Percentiles rank a stretch among this genome's conserved stretches.
Conservation (phyloP, 352 stramenopile genomes). For the Pythium grandisporangium region DNA sequence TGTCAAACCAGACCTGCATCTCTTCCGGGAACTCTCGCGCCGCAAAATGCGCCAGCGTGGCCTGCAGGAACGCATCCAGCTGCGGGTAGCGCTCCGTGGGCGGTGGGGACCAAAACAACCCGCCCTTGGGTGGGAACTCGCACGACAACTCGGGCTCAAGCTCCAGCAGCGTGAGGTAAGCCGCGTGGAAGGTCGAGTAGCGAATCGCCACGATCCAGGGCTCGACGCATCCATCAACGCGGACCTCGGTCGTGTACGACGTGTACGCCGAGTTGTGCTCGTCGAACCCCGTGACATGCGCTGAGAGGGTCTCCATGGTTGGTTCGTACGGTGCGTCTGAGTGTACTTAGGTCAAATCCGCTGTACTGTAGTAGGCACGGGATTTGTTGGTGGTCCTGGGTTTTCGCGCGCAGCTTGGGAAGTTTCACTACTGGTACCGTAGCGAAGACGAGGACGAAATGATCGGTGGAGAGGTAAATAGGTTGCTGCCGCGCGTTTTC, state of each 20-base stretch:
- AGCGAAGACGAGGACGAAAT: no score
- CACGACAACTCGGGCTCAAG: constrained; percentile 43
- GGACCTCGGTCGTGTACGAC: constrained; percentile 53
- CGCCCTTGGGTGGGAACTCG: constrained; percentile 52
- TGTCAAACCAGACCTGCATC: constrained; percentile 32
- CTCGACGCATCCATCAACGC: constrained; percentile 6
- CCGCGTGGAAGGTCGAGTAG: constrained; percentile 55
- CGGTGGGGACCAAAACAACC: constrained; percentile 46
- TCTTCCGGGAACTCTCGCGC: constrained; percentile 23
- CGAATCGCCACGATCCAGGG: constrained; percentile 40
- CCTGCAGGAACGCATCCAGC: constrained; percentile 54
- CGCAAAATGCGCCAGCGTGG: constrained; percentile 40
- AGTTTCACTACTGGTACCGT: no score
- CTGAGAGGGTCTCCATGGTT: constrained; percentile 15
- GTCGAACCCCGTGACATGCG: constrained; percentile 40
- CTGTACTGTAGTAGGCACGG: no score
- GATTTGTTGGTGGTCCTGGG: no score
- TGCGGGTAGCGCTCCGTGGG: constrained; percentile 46
- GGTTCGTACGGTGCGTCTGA: no score
- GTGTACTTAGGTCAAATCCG: no score
- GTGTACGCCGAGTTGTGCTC: constrained; percentile 18
- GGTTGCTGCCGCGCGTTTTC: no score
- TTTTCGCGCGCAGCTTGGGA: no score
- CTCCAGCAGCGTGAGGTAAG: constrained; percentile 37
- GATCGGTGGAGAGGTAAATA: no score